These are phyloP conservation scores for Apophysomyces trapeziformis DNA, from an alignment of 371 early-diverging fungal species.

Conservation along the genomic window DNA sequence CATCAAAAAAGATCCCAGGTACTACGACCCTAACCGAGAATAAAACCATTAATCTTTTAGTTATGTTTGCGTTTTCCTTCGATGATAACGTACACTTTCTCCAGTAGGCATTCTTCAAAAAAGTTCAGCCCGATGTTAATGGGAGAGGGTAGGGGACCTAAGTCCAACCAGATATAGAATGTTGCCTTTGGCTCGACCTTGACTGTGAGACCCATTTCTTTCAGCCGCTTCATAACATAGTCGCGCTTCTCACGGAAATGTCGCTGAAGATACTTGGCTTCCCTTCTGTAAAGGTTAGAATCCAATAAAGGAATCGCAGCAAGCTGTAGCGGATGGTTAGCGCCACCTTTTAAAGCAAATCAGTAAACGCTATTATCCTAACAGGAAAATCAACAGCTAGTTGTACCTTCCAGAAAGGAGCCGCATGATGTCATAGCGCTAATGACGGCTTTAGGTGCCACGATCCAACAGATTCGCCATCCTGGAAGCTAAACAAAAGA, in stretches of 20 bases:
- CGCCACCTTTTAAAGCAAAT: constrained; percentile 31
- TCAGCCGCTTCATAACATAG: constrained; percentile 42
- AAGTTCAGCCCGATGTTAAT: constrained; percentile 52
- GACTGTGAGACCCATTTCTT: constrained; percentile 40
- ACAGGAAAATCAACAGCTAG: not conserved
- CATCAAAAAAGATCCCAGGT: constrained; percentile 60
- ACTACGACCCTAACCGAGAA: constrained; percentile 39
- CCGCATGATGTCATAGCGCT: constrained; percentile 53
- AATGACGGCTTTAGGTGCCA: constrained; percentile 53
- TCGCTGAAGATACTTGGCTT: constrained; percentile 46
- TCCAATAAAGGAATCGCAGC: constrained; percentile 55
- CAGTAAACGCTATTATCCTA: no score
- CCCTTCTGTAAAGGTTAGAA: constrained; percentile 37
- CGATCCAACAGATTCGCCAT: constrained; percentile 61
- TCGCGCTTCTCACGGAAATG: constrained; percentile 53
- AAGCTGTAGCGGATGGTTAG: constrained; percentile 53
- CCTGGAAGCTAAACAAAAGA: constrained; percentile 47
- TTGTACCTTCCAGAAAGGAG: constrained; percentile 52
- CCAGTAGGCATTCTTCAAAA: constrained; percentile 56
- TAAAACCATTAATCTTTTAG: not conserved
- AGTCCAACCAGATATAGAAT: constrained; percentile 59
- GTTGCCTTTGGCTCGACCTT: constrained; percentile 50
- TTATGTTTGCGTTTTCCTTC: no score
- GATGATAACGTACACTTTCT: constrained; percentile 46
- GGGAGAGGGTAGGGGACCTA: constrained; percentile 46